These are phyloP conservation scores for Guillardia theta DNA, from an alignment of 78 protist species.

Conservation along the genomic window DNA sequence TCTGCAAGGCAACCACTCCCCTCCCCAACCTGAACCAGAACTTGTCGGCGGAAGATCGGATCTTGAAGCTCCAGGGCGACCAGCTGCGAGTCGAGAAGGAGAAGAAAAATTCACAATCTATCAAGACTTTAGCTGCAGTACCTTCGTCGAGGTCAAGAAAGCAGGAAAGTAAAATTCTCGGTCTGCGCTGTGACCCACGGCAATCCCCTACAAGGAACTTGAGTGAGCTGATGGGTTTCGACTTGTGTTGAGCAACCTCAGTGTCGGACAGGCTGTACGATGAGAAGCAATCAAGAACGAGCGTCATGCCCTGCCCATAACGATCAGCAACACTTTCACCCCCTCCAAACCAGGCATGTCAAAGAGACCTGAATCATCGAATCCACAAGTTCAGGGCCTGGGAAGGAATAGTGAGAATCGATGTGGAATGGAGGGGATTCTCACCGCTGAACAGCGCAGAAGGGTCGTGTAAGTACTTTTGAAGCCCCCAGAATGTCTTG, in stretches of 20 bases:
- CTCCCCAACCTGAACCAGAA: not conserved
- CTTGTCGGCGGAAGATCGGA: conserved; percentile 22
- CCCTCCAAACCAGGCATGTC: too few species aligned
- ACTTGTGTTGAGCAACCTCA: too few species aligned
- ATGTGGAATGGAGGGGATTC: not conserved
- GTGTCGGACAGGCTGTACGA: not conserved
- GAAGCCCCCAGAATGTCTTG: conserved; percentile 40
- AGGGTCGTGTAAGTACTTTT: not conserved
- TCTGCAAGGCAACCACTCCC: not conserved
- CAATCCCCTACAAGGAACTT: too few species aligned
- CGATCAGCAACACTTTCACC: too few species aligned
- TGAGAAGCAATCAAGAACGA: not conserved
- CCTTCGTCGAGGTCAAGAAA: not conserved
- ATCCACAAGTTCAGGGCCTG: not conserved
- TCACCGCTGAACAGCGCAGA: not conserved
- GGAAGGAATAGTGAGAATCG: not conserved
- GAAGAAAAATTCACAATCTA: too few species aligned
- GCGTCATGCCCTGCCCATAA: too few species aligned
- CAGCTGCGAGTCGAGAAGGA: not conserved
- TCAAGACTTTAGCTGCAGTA: not conserved
- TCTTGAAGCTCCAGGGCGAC: not conserved
- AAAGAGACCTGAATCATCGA: not conserved
- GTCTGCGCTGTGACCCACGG: not conserved
- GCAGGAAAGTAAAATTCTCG: conserved; percentile 6
- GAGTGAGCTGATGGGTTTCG: too few species aligned